Base-by-base conservation (phyloP, 495 filamentous ascomycete genomes). In the Penicillium maclennaniae region DNA sequence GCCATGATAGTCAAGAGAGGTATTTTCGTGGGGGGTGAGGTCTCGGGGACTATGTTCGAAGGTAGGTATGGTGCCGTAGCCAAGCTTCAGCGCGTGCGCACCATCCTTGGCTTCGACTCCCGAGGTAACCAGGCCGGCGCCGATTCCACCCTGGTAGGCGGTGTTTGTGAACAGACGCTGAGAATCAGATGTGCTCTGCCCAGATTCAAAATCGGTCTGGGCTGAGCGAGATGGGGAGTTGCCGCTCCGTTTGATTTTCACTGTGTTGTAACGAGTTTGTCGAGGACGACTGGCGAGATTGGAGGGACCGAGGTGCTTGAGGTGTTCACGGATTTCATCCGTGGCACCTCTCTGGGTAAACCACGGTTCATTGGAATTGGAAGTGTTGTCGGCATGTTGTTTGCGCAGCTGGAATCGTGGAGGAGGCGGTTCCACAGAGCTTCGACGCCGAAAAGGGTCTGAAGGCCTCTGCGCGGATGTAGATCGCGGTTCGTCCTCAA, bases 231-330 rank as follows among this genome's bases (percentile, higher is more conserved):
- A 65, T 0, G 73, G 73, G 9, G 73, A 77, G 15, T 47, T 62
- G 31, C 81, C 83, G 7, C 83, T 83, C 20, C 70, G 72, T 69
- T 97, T 97, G 69, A 96, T 92, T 69, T 97, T 97, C 45, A 98
- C 91, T 12, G 83, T 85, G 28, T 85, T 86, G 53, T 90, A 92
- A n/a, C 86, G 85, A 2, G 93, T 96, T 48, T 81, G 75, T 55
- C 87, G 85, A 4, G 93, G 93, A 34, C 87, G 83, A 47, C 83
- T 88, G 3, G 93, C 95, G 15, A 87, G 80, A 60, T 98, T 98
- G 2, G 90, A 95, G 0, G 93, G 93, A 0, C 95, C 93, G 2
- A 98, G 83, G 60, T 93, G 87, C 60, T 89, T 93, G 10, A 97
- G 75, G 54, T 96, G 92, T 57, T 91, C 83, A 43, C 79, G 80